phyloP scores from a whole-genome alignment of 2,329 filamentous ascomycete species.

The Colletotrichum spinosum region DNA sequence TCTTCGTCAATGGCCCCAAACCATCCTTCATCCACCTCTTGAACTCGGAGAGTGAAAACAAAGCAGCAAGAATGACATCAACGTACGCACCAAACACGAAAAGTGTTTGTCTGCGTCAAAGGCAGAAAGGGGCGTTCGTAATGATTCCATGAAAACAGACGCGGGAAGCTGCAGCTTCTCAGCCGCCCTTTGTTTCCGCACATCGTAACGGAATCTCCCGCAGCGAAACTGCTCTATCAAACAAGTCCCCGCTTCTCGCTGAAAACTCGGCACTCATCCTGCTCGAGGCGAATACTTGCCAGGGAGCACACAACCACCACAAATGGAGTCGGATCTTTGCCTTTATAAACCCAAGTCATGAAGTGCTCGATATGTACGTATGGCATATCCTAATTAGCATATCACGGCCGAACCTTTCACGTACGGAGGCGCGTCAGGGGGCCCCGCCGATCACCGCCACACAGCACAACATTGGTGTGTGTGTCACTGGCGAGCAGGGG shows the following conservation, averaged over 20 bases:
- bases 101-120: background rate
- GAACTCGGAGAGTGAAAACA: background rate
- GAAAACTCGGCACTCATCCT: slow-evolving; percentile 4
- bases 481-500: background rate
- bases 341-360: background rate
- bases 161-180: too few relatives aligned
- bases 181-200: too few relatives aligned
- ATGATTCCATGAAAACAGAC: too few relatives aligned
- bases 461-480: background rate
- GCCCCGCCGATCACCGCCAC: slow-evolving; percentile 17
- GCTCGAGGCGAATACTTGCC: slow-evolving; percentile 1
- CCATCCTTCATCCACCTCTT: background rate
- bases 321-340: slow-evolving; percentile 4
- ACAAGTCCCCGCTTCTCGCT: background rate
- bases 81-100: too few relatives aligned
- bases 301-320: background rate
- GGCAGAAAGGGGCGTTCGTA: background rate
- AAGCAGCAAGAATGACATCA: too few relatives aligned
- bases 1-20: slow-evolving; percentile 24
- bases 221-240: too few relatives aligned
- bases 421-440: background rate
- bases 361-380: slow-evolving; percentile 13
- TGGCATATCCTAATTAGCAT: slow-evolving; percentile 4
- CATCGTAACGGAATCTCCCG: too few relatives aligned
- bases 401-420: background rate